Evolutionary conservation across 2,329 filamentous ascomycete species (phyloP).

Genomic region (Ciborinia camelliae): DNA sequence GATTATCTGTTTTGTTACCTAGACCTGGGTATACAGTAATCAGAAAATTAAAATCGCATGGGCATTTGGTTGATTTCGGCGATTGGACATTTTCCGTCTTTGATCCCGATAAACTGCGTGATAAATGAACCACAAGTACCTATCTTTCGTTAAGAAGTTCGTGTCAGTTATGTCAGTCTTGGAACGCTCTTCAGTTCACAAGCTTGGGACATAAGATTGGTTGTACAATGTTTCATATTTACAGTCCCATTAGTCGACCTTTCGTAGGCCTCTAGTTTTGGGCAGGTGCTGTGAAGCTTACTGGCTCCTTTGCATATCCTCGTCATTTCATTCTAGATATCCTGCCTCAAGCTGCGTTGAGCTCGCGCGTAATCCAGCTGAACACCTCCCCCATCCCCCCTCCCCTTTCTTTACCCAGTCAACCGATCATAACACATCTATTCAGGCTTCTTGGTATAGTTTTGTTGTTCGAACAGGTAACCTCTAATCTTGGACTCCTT

Average conservation of each 20-base stretch:
- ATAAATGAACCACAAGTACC: not conserved
- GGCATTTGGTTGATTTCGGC: not conserved
- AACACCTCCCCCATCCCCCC: not conserved
- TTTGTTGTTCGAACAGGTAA: constrained; percentile 75
- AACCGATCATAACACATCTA: constrained; percentile 9
- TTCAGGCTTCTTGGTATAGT: constrained; percentile 57
- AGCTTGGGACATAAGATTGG: not conserved
- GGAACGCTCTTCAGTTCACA: not conserved
- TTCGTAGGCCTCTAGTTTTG: not conserved
- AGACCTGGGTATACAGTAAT: too few species aligned
- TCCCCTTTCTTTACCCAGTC: not conserved
- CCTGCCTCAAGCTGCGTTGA: not conserved
- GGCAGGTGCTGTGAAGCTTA: not conserved
- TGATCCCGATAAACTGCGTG: too few species aligned
- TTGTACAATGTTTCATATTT: constrained; percentile 20
- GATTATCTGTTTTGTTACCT: not conserved
- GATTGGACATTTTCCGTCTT: not conserved
- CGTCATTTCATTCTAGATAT: not conserved
- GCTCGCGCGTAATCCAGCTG: not conserved
- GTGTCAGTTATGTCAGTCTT: not conserved
- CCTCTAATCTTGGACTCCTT: constrained; percentile 75
- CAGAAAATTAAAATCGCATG: not conserved
- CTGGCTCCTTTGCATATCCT: not conserved
- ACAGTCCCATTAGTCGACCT: constrained; percentile 5
- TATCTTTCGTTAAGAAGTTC: not conserved